Evolutionary conservation across 495 filamentous ascomycete genomes (phyloP), one percentile per base, ranked within the genome.

Genomic region (Aspergillus leporis): DNA sequence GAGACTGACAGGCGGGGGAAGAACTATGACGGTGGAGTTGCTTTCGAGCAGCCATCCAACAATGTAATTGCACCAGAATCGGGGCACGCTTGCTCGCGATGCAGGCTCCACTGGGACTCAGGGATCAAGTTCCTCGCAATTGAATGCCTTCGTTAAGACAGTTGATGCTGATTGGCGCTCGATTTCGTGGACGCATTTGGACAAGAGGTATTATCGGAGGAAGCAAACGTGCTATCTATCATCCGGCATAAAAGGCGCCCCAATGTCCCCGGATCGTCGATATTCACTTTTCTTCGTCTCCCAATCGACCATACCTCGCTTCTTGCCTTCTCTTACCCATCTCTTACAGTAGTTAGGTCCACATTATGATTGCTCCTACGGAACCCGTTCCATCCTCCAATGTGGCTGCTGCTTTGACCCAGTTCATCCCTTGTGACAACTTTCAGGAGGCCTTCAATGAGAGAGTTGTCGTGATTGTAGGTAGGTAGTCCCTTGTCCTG

Each of bases 301-400:
- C 16, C 18, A 7, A 14, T 19, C 18, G 16, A 18, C 3, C 49
- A 19, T 4, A n/a, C 48, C 30, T 16, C 34, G 34, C 13, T 34
- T 18, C 31, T 18, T 7, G 21, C 14, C 46, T 2, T 41, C 38
- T 3, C 4, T 41, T 21, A 50, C 30, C n/a, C 36, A 18, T 28
- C 57, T 19, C 13, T 36, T 23, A n/a, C n/a, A n/a, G n/a, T n/a
- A n/a, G n/a, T n/a, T n/a, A n/a, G 22, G 14, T n/a, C 13, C 31
- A 31, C 60, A 61, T n/a, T 1, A 66, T 66, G 64, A 66, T 66
- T 40, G 64, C 64, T 21, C 58, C 61, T 7, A 59, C 61, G 0
- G 60, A 66, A 18, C 57, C 64, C 32, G 54, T 50, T 13, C 14
- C 51, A 4, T 54, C 56, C 9, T 58, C 57, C 32, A 61, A 53